Base-by-base conservation (phyloP, 192 early-diverging fungal genomes). In the Coemansia sp. region DNA sequence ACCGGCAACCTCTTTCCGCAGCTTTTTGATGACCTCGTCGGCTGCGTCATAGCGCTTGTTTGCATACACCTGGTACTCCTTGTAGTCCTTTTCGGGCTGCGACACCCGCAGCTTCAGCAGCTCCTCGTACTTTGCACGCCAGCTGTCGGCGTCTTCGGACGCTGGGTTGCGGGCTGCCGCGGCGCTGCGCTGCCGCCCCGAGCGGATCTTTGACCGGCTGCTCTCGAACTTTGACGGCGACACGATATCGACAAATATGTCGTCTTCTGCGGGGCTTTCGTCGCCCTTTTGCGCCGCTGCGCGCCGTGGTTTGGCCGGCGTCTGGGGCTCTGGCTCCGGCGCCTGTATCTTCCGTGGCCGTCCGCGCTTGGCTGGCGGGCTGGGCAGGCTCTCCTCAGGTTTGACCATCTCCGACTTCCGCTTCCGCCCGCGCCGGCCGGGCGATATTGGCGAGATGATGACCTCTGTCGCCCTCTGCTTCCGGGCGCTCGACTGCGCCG, bases 121-220 rank as follows among this genome's bases (percentile, higher is more conserved):
- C 20, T 70, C 68, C 46, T 77, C 64, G 60, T 67, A 77, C 57
- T 71, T 77, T 63, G 54, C 56, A 12, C 57, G 74, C 74, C 74
- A 77, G 36, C 35, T 48, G 2, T 35, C 53, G 14, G 55, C 12
- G 14, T 75, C 64, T 23, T 55, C 40, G 7, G n/a, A 3, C 27
- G 51, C 10, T 10, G 35, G 51, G 14, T 28, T 32, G 26, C 40
- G 22, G 4, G 17, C 15, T 8, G 40, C 60, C 21, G 47, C 5
- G 30, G 25, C 28, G 26, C 14, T 39, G 15, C 17, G 8, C 45
- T 53, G 48, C 44, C n/a, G 35, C 30, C 48, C 22, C 5, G 53
- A 12, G 9, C 53, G 26, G 10, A 74, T 52, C 42, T 22, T 43
- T 8, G 64, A 29, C 35, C 64, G 59, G 51, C 48, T 67, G 17